A percentile compares a stretch with the other conserved stretches of the same genome.
phyloP scores from a whole-genome alignment of 495 filamentous ascomycete genomes.

The Achaetomiella virescens region DNA sequence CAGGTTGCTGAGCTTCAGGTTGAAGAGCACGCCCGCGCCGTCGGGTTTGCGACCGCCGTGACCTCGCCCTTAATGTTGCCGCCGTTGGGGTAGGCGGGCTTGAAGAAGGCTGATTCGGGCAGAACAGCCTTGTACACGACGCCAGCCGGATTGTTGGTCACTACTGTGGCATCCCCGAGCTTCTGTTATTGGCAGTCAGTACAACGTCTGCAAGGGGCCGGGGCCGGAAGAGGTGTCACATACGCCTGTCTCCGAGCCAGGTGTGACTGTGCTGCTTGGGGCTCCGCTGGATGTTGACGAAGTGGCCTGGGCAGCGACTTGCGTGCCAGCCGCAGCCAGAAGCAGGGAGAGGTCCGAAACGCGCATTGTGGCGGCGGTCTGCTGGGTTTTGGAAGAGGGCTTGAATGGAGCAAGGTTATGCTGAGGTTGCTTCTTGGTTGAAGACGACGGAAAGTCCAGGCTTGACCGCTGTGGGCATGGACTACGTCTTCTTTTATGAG shows the following conservation, averaged over 20 bases:
- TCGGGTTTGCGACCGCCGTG: conserved; percentile 46
- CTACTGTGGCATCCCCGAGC: conserved; percentile 50
- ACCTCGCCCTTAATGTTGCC: conserved; percentile 57
- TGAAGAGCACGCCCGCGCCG: conserved; percentile 59
- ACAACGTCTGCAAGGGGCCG: background rate
- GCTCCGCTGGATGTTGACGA: conserved; percentile 2
- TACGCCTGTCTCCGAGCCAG: conserved; percentile 18
- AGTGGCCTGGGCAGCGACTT: conserved; percentile 15
- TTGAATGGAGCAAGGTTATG: background rate
- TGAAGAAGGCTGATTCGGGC: conserved; percentile 45
- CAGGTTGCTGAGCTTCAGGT: conserved; percentile 57
- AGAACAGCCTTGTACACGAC: conserved; percentile 55
- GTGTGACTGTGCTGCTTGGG: conserved; percentile 4
- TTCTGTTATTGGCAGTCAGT: conserved; percentile 22
- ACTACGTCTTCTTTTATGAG: too few species aligned
- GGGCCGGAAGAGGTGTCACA: background rate
- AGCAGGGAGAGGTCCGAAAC: conserved; percentile 19
- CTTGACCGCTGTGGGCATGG: too few species aligned
- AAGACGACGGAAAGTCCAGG: too few species aligned
- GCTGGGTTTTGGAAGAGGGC: background rate
- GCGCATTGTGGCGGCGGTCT: conserved; percentile 21
- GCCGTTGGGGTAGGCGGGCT: conserved; percentile 42
- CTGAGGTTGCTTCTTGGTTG: background rate
- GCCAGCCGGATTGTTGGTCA: conserved; percentile 57
- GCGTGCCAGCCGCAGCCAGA: conserved; percentile 20